A percentile compares a stretch with the other conserved stretches of the same genome.
phyloP scores from a whole-genome alignment of 202 grass and related monocot species.

The Setaria viridis region DNA sequence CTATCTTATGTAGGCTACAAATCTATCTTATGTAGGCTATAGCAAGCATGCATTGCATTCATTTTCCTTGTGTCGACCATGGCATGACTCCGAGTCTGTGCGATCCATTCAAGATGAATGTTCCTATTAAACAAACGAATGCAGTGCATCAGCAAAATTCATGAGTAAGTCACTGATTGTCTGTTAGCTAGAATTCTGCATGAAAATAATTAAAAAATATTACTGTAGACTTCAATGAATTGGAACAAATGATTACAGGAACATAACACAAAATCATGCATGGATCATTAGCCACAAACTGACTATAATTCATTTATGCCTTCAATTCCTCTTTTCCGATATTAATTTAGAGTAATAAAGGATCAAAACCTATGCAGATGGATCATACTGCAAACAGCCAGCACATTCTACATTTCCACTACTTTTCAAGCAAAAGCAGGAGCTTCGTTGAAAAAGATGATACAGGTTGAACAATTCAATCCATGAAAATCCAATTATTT shows the following conservation, averaged over 20 bases:
- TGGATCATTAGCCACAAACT: conserved; percentile 12
- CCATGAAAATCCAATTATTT: neutral
- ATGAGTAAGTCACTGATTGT: conserved; percentile 56
- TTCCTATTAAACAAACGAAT: no score
- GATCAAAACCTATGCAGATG: neutral
- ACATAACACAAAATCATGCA: conserved; percentile 1
- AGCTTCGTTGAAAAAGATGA: neutral
- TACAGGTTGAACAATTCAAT: neutral
- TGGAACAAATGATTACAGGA: conserved; percentile 15
- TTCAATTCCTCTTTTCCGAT: conserved; percentile 6
- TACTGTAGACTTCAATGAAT: conserved; percentile 11
- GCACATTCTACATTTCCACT: neutral
- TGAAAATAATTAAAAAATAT: conserved; percentile 31
- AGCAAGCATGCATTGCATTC: no score
- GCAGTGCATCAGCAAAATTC: no score
- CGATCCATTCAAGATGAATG: no score
- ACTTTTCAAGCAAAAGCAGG: conserved; percentile 18
- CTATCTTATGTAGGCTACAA: no score
- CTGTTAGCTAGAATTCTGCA: conserved; percentile 96
- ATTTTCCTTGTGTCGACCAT: no score
- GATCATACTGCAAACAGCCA: neutral
- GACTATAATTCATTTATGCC: neutral
- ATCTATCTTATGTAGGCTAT: no score
- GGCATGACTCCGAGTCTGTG: no score
- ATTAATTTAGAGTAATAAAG: neutral